Percentiles rank a stretch among this genome's conserved stretches.
phyloP scores from a whole-genome alignment of 1,284 basidiomycete genomes.

The Fomitopsis pinicola region DNA sequence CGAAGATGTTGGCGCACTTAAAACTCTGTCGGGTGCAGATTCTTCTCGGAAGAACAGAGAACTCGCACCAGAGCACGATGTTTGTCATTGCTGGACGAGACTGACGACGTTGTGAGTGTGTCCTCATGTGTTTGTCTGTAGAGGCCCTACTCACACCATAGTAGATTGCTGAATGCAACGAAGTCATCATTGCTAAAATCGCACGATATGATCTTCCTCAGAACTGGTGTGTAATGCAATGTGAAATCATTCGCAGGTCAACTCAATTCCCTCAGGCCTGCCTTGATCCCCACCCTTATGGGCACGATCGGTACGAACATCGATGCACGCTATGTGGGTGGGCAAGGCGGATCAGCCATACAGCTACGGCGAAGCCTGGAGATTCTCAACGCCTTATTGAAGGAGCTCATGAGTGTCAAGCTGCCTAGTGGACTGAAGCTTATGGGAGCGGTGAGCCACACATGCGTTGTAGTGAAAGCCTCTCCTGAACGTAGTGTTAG shows the following conservation, averaged over 20 bases:
- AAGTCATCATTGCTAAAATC: slow-evolving; percentile 64
- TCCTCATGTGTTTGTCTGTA: too few relatives aligned
- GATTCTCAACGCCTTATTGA: slow-evolving; percentile 58
- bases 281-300: slow-evolving; percentile 55
- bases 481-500: slow-evolving; percentile 31
- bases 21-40: slow-evolving; percentile 34
- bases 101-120: slow-evolving; percentile 60
- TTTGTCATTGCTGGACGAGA: slow-evolving; percentile 62
- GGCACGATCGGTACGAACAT: slow-evolving; percentile 48
- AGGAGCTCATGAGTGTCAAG: slow-evolving; percentile 65
- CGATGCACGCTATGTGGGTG: slow-evolving; percentile 40
- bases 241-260: neutral
- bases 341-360: slow-evolving; percentile 43
- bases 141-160: neutral
- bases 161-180: slow-evolving; percentile 73
- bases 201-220: slow-evolving; percentile 69
- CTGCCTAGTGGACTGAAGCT: slow-evolving; percentile 60
- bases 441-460: slow-evolving; percentile 49
- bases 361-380: slow-evolving; percentile 57
- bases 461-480: neutral
- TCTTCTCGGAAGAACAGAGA: slow-evolving; percentile 63
- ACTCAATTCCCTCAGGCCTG: slow-evolving; percentile 43
- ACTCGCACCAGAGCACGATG: slow-evolving; percentile 53
- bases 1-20: neutral
- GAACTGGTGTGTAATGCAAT: slow-evolving; percentile 43